A percentile compares a stretch with the other conserved stretches of the same genome.
phyloP scores from a whole-genome alignment of 2,329 filamentous ascomycete genomes.

The Aspergillus cejpii region DNA sequence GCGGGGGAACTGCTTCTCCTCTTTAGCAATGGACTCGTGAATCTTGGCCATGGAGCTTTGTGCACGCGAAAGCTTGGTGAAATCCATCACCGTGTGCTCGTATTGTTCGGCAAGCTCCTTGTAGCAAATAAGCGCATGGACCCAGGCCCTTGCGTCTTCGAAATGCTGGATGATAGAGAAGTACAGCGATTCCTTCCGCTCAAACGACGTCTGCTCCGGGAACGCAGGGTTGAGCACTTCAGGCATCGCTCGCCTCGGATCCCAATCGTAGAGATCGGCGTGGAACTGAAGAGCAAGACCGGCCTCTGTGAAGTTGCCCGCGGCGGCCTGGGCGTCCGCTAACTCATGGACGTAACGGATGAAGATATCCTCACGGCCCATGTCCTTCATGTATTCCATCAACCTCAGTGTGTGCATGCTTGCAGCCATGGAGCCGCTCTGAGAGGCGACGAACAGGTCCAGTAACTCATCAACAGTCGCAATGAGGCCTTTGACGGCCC shows the following conservation, averaged over 20 bases:
- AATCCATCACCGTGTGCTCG: constrained; percentile 82
- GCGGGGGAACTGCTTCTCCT: constrained; percentile 68
- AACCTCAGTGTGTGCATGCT: constrained; percentile 83
- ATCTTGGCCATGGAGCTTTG: constrained; percentile 88
- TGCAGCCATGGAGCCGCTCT: constrained; percentile 66
- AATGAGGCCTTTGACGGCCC: constrained; percentile 70
- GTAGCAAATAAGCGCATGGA: constrained; percentile 78
- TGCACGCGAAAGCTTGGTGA: constrained; percentile 79
- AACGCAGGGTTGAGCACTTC: constrained; percentile 68
- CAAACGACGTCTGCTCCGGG: constrained; percentile 77
- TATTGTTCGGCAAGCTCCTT: constrained; percentile 89
- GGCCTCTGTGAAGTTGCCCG: constrained; percentile 76
- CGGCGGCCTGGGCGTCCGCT: constrained; percentile 65
- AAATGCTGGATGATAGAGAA: constrained; percentile 93
- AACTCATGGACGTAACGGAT: constrained; percentile 93
- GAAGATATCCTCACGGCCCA: constrained; percentile 96
- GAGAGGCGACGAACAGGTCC: constrained; percentile 82
- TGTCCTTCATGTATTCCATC: constrained; percentile 94
- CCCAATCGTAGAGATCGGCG: constrained; percentile 89
- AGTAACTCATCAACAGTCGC: constrained; percentile 82
- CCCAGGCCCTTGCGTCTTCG: constrained; percentile 91
- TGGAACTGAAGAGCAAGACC: constrained; percentile 84
- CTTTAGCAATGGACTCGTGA: constrained; percentile 79
- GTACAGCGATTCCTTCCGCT: constrained; percentile 85
- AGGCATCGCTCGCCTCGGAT: constrained; percentile 60